Evolutionary conservation across 2,329 filamentous ascomycete species (phyloP).

Genomic region (Neoarthrinium moseri): DNA sequence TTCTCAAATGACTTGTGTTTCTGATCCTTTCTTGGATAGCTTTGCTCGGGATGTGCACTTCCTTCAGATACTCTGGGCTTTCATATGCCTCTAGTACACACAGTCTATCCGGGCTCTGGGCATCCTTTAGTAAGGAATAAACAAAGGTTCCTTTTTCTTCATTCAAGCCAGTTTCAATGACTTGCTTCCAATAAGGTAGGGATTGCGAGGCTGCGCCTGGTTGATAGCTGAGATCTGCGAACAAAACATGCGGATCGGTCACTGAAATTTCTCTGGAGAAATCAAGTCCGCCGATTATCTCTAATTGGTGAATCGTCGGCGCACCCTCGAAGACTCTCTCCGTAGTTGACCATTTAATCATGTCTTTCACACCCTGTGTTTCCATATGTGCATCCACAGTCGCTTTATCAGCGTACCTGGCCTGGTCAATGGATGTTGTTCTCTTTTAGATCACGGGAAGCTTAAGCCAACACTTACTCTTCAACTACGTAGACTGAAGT

Average conservation of each 20-base stretch:
- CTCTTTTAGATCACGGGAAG: slow-evolving; percentile 6
- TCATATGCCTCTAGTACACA: slow-evolving; percentile 26
- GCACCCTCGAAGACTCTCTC: slow-evolving; percentile 12
- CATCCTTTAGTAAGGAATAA: slow-evolving; percentile 15
- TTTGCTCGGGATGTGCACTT: slow-evolving; percentile 25
- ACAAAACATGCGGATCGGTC: slow-evolving; percentile 21
- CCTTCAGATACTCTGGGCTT: slow-evolving; percentile 22
- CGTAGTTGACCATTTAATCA: slow-evolving; percentile 20
- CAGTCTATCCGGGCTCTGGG: slow-evolving; percentile 16
- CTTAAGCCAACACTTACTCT: too few species aligned
- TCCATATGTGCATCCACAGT: slow-evolving; percentile 24
- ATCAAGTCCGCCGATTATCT: slow-evolving; percentile 19
- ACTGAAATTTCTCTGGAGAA: slow-evolving; percentile 15
- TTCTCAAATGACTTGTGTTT: slow-evolving; percentile 21
- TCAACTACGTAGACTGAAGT: slow-evolving; percentile 25
- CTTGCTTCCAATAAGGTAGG: slow-evolving; percentile 24
- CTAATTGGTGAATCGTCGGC: slow-evolving; percentile 15
- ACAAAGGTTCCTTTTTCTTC: neutral
- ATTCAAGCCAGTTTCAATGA: slow-evolving; percentile 19
- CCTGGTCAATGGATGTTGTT: neutral
- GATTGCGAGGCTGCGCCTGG: slow-evolving; percentile 18
- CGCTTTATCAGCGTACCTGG: slow-evolving; percentile 23
- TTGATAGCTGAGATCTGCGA: slow-evolving; percentile 26
- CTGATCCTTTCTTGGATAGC: slow-evolving; percentile 23
- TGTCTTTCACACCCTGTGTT: slow-evolving; percentile 14